Conservation (phyloP, 139 green algal genomes). For the Asterochloris erici region DNA sequence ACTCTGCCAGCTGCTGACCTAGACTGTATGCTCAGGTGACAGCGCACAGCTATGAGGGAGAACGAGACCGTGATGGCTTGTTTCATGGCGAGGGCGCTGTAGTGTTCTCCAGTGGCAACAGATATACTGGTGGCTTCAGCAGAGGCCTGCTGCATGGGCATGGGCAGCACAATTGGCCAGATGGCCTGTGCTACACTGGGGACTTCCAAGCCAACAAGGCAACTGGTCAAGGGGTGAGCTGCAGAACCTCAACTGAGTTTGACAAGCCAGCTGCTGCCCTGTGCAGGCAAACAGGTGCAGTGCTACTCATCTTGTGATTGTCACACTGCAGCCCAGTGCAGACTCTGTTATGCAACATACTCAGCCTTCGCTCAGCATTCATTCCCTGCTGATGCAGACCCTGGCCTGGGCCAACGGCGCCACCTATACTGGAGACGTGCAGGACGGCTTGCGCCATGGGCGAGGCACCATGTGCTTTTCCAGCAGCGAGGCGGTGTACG, state of each 20-base stretch:
- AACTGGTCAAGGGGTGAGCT: conserved; percentile 44
- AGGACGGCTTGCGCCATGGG: conserved; percentile 42
- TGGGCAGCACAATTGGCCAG: conserved; percentile 13
- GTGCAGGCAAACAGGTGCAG: not conserved
- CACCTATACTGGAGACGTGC: conserved; percentile 45
- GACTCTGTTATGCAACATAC: not conserved
- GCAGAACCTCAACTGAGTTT: not conserved
- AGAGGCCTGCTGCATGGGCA: conserved; percentile 8
- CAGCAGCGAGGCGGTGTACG: conserved; percentile 39
- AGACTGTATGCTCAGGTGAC: conserved; percentile 1
- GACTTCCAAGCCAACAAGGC: conserved; percentile 41
- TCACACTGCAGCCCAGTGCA: not conserved
- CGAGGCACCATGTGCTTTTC: conserved; percentile 42
- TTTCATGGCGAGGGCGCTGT: not conserved
- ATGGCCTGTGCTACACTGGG: conserved; percentile 48
- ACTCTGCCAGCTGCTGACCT: not conserved
- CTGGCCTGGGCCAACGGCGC: conserved; percentile 43
- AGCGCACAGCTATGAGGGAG: conserved; percentile 3
- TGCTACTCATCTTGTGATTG: not conserved
- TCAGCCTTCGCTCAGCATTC: not conserved
- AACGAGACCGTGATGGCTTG: not conserved
- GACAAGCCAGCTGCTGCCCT: not conserved
- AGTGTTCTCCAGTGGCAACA: conserved; percentile 7
- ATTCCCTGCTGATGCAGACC: conserved; percentile 28
- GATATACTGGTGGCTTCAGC: not conserved